Conservation (phyloP, 257 asterid species). For the Jacaranda mimosifolia region DNA sequence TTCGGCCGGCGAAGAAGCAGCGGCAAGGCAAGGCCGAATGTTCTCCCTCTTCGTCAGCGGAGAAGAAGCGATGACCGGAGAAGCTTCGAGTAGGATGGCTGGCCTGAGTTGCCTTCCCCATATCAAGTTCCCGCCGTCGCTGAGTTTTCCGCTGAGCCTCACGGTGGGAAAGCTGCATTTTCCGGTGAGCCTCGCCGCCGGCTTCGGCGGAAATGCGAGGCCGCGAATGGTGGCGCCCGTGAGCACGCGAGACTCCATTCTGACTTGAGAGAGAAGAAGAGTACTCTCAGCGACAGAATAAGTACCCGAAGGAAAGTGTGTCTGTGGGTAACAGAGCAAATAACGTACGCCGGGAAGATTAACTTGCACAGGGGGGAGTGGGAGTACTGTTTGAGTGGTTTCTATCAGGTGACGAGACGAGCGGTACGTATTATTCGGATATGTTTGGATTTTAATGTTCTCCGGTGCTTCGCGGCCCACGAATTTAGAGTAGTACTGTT, state of each 20-base stretch:
- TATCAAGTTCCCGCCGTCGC: constrained; percentile 66
- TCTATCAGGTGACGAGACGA: neutral
- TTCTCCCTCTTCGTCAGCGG: constrained; percentile 52
- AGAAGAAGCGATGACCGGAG: constrained; percentile 43
- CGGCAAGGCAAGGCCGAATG: constrained; percentile 62
- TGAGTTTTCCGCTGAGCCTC: constrained; percentile 51
- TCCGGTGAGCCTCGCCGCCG: constrained; percentile 46
- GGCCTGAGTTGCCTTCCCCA: constrained; percentile 88
- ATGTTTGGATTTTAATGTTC: constrained; percentile 7
- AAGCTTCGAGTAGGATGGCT: constrained; percentile 67
- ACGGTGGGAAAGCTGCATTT: constrained; percentile 46
- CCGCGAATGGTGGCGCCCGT: constrained; percentile 79
- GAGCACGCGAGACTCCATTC: constrained; percentile 95
- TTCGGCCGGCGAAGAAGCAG: constrained; percentile 80
- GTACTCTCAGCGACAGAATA: neutral
- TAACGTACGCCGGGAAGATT: constrained; percentile 12
- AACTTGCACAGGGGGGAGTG: neutral
- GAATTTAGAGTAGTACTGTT: neutral
- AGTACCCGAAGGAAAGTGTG: neutral
- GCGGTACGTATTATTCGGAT: constrained; percentile 7
- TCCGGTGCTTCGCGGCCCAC: constrained; percentile 23
- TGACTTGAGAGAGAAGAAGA: constrained; percentile 35
- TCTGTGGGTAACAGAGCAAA: neutral
- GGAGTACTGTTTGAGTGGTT: constrained; percentile 13
- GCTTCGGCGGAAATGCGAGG: constrained; percentile 59